Conservation (phyloP, 1,284 basidiomycete species). For the Lentinus polychrous region DNA sequence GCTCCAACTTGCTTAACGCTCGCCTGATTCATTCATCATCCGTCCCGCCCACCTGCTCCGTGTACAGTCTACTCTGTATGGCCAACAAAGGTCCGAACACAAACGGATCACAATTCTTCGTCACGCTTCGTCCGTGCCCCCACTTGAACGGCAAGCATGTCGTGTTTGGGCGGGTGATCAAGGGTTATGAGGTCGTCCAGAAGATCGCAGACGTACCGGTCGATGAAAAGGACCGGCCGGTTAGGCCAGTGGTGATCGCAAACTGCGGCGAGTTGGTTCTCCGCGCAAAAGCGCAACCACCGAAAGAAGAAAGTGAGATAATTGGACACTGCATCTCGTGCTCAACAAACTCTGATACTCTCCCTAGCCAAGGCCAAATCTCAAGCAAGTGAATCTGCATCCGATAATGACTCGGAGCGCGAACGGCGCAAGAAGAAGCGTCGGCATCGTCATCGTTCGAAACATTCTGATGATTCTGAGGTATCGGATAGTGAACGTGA, state of each 20-base stretch:
- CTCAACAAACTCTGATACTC: slow-evolving; percentile 7
- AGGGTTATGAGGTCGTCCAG: slow-evolving; percentile 52
- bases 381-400: slow-evolving; percentile 4
- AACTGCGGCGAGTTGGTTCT: slow-evolving; percentile 86
- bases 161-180: slow-evolving; percentile 65
- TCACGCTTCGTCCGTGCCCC: slow-evolving; percentile 67
- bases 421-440: slow-evolving; percentile 26
- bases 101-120: slow-evolving; percentile 80
- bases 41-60: too few species aligned
- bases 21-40: not conserved
- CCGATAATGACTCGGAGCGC: slow-evolving; percentile 12
- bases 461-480: slow-evolving; percentile 15
- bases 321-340: not conserved
- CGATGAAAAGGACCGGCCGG: slow-evolving; percentile 67
- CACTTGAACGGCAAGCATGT: slow-evolving; percentile 79
- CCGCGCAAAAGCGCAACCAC: slow-evolving; percentile 30
- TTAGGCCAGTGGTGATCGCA: slow-evolving; percentile 62
- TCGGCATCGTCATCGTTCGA: slow-evolving; percentile 19
- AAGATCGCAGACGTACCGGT: slow-evolving; percentile 50
- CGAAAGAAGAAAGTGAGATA: not conserved
- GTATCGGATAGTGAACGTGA: slow-evolving; percentile 1
- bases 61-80: slow-evolving; percentile 66
- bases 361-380: slow-evolving; percentile 15
- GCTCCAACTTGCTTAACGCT: not conserved
- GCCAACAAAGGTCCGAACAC: slow-evolving; percentile 78